Evolutionary conservation across 2,329 filamentous ascomycete genomes (phyloP).

Genomic region (Fusarium papillatum): DNA sequence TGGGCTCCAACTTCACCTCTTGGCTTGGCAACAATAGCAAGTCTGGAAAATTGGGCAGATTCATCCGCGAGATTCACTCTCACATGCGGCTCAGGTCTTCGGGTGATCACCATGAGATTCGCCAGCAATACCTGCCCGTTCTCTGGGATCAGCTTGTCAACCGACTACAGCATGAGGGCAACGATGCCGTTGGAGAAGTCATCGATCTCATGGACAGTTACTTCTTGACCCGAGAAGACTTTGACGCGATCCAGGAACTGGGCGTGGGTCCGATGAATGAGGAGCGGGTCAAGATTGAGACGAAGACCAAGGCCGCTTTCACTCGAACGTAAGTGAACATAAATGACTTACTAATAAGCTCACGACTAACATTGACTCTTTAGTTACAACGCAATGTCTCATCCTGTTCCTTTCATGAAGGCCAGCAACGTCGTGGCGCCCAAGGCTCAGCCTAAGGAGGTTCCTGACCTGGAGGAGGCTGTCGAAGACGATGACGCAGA

Average conservation of each 20-base stretch:
- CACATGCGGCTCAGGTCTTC: conserved; percentile 95
- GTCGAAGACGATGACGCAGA: conserved; percentile 91
- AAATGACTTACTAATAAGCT: not conserved
- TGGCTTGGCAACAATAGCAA: conserved; percentile 99
- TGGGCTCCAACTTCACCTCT: conserved; percentile 82
- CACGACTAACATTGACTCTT: conserved; percentile 21
- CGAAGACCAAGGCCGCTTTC: conserved; percentile 89
- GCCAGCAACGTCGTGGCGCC: conserved; percentile 81
- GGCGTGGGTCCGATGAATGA: conserved; percentile 89
- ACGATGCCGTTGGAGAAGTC: conserved; percentile 83
- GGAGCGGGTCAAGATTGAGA: conserved; percentile 81
- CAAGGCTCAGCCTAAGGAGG: conserved; percentile 79
- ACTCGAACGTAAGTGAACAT: conserved; percentile 80
- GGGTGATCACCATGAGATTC: conserved; percentile 92
- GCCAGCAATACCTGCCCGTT: conserved; percentile 92
- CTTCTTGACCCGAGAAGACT: conserved; percentile 94
- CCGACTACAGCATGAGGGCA: conserved; percentile 82
- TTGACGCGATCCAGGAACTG: conserved; percentile 92
- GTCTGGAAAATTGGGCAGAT: conserved; percentile 80
- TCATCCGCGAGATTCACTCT: conserved; percentile 93
- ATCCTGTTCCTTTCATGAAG: conserved; percentile 97
- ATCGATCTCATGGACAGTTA: conserved; percentile 99
- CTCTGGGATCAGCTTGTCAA: conserved; percentile 87
- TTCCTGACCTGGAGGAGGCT: conserved; percentile 95
- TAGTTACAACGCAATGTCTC: conserved; percentile 88